Evolutionary conservation across 2,329 filamentous ascomycete genomes (phyloP), one percentile per base, ranked within the genome.

Genomic region (Diplodia seriata): DNA sequence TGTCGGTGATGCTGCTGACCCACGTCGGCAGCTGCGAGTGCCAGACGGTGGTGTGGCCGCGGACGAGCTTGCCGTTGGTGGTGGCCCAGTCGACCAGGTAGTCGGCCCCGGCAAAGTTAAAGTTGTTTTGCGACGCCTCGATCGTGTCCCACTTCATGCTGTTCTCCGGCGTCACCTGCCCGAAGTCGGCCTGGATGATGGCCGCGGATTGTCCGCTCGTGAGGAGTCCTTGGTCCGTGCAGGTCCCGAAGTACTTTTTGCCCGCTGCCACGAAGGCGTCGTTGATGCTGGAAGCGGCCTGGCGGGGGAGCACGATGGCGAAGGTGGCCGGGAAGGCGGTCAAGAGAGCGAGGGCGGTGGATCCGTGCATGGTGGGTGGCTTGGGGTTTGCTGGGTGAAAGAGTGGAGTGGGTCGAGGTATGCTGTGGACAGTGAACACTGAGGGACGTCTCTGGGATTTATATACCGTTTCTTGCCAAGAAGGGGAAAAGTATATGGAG

Each of bases 41-140:
- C 89, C 88, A 91, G 64, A 89, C 81, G 4, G 90, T 84, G 0
- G 87, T 90, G 78, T 91, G 89, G 8, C 89, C 89, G 69, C 89
- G 86, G 70, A 90, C 80, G 5, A 85, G 76, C 79, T 88, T 85
- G 75, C 82, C 81, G 76, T 90, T 88, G 62, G 75, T 71, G 0
- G 74, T 74, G 9, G 87, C 88, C 76, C 82, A 90, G 76, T 87
- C 77, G 69, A 90, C 86, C 7, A 89, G 82, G 73, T 83, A 82
- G 76, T 90, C 89, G 15, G 86, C 83, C n/a, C 77, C 78, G 18
- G 72, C 75, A 72, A 88, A 89, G 70, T 80, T 87, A 82, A 88
- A 91, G 2, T 71, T 74, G 68, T 83, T 83, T 69, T 81, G 79
- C 36, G 75, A 74, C 67, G 75, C 74, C 76, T 90, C 81, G 20